phyloP scores from a whole-genome alignment of 2,329 filamentous ascomycete species.

The Onygenales sp. region DNA sequence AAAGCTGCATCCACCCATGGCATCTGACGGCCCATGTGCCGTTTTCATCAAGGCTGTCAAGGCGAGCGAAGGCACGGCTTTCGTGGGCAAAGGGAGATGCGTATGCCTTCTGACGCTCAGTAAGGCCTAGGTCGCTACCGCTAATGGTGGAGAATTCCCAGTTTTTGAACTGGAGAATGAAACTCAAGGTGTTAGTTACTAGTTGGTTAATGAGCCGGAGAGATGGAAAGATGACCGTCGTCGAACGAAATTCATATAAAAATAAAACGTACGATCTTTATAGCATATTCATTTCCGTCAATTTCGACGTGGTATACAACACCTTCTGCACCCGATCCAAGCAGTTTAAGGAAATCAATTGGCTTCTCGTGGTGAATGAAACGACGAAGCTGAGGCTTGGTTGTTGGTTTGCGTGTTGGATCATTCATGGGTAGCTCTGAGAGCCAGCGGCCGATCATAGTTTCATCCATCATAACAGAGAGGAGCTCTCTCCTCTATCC shows the following conservation, averaged over 20 bases:
- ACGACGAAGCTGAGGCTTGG: slow-evolving; percentile 6
- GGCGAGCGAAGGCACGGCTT: not conserved
- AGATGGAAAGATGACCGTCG: too few species aligned
- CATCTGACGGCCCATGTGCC: not conserved
- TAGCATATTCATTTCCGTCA: slow-evolving; percentile 2
- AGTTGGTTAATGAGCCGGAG: too few species aligned
- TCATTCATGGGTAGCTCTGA: slow-evolving; percentile 8
- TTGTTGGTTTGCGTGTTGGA: slow-evolving; percentile 2
- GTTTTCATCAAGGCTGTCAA: not conserved
- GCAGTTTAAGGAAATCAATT: not conserved
- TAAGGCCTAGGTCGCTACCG: not conserved
- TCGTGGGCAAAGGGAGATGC: slow-evolving; percentile 1
- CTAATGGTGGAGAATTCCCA: not conserved
- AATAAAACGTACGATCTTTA: slow-evolving; percentile 6
- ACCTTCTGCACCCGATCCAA: slow-evolving; percentile 6
- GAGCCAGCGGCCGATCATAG: slow-evolving; percentile 3
- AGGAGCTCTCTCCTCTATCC: too few species aligned
- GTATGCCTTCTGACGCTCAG: not conserved
- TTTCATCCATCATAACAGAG: not conserved
- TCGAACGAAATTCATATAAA: too few species aligned
- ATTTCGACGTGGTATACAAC: slow-evolving; percentile 4
- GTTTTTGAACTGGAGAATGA: not conserved
- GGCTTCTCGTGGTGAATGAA: slow-evolving; percentile 8
- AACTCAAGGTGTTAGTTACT: too few species aligned
- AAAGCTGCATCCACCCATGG: slow-evolving; percentile 1